phyloP scores from a whole-genome alignment of 805 yeast species.

The Candida caryicola region DNA sequence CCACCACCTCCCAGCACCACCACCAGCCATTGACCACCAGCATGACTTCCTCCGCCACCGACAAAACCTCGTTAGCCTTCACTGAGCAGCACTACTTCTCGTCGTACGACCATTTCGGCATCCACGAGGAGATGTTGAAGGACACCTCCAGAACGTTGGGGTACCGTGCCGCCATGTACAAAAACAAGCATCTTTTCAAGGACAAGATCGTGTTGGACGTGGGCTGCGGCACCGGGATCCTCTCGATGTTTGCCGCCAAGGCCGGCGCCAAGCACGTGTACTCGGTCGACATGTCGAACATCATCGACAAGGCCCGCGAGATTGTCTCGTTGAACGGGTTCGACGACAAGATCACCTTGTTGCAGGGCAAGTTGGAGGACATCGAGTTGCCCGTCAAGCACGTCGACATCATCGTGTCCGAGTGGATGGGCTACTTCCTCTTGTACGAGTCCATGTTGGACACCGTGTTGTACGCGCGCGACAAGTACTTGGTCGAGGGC shows the following conservation, averaged over 20 bases:
- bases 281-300: conserved; percentile 96
- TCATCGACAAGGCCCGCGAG: conserved; percentile 93
- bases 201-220: conserved; percentile 94
- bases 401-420: conserved; percentile 93
- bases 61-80: conserved; percentile 59
- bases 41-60: conserved; percentile 49
- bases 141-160: conserved; percentile 90
- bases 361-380: conserved; percentile 94
- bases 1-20: too few species aligned
- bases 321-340: conserved; percentile 83
- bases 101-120: conserved; percentile 95
- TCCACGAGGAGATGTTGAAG: conserved; percentile 98
- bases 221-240: conserved; percentile 98
- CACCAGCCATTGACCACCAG: neutral
- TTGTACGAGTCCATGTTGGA: conserved; percentile 97
- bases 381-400: conserved; percentile 77
- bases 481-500: conserved; percentile 73
- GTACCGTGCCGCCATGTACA: conserved; percentile 87
- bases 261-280: conserved; percentile 99
- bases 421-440: conserved; percentile 99
- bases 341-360: conserved; percentile 77
- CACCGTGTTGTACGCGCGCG: conserved; percentile 92
- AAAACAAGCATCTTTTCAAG: conserved; percentile 84
- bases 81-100: conserved; percentile 91
- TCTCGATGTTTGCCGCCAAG: conserved; percentile 96